Evolutionary conservation across 768 basidiomycete genomes (phyloP).

Genomic region (Rhodocollybia butyracea): DNA sequence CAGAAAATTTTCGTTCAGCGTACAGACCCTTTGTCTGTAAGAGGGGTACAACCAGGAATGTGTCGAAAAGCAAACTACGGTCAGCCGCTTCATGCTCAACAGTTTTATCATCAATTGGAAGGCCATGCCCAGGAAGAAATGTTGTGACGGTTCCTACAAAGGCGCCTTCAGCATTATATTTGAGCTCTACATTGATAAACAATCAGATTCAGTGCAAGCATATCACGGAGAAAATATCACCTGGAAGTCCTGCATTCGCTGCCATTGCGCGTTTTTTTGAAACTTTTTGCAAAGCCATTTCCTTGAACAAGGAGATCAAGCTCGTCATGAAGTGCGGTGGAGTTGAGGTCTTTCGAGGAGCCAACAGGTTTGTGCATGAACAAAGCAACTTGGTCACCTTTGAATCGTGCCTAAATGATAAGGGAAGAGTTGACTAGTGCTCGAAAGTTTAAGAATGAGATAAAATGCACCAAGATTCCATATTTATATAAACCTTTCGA

Average conservation of each 20-base stretch:
- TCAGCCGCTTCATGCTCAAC: not conserved
- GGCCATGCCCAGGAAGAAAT: not conserved
- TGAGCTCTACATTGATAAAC: not conserved
- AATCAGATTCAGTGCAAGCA: not conserved
- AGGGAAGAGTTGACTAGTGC: not conserved
- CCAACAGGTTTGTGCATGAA: not conserved
- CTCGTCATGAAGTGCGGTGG: not conserved
- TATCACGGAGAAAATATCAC: not conserved
- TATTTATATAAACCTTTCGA: not conserved
- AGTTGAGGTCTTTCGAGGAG: not conserved
- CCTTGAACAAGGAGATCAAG: not conserved
- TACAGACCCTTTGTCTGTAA: not conserved
- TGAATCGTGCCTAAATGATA: not conserved
- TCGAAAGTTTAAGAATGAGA: not conserved
- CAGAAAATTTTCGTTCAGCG: conserved; percentile 16
- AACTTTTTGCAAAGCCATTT: not conserved
- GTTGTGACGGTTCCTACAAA: not conserved
- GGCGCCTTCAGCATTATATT: not conserved
- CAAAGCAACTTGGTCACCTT: not conserved
- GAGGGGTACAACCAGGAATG: conserved; percentile 2
- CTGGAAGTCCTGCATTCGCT: not conserved
- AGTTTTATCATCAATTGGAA: not conserved
- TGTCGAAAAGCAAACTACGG: not conserved
- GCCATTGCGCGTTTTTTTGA: not conserved
- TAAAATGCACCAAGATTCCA: not conserved